phyloP scores from a whole-genome alignment of 805 yeast species.

The Priceomyces medius region DNA sequence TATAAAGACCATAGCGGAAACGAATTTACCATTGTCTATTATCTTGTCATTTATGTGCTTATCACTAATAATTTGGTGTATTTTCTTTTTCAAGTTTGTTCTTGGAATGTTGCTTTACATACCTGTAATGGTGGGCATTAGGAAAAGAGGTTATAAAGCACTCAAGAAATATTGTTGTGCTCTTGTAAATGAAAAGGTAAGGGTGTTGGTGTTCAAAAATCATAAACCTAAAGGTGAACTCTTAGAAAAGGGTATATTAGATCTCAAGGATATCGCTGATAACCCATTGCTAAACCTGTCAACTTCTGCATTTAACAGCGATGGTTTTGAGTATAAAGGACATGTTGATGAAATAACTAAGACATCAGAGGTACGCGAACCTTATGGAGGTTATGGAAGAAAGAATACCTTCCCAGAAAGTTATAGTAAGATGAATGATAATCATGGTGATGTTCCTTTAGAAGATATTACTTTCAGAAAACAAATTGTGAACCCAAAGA shows the following conservation, averaged over 20 bases:
- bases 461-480: neutral
- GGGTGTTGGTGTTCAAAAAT: conserved; percentile 46
- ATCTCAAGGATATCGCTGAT: conserved; percentile 20
- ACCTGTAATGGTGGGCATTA: conserved; percentile 49
- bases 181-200: conserved; percentile 57
- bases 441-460: neutral
- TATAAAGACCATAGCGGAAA: conserved; percentile 56
- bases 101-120: conserved; percentile 53
- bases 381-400: neutral
- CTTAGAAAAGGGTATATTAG: conserved; percentile 28
- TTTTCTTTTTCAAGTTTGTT: conserved; percentile 57
- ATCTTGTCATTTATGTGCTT: conserved; percentile 72
- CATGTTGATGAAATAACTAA: conserved; percentile 1
- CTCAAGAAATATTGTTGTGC: conserved; percentile 62
- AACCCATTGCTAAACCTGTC: conserved; percentile 26
- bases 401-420: neutral
- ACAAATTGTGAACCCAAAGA: neutral
- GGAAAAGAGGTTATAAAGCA: conserved; percentile 38
- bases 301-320: conserved; percentile 11
- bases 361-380: conserved; percentile 7
- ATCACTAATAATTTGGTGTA: conserved; percentile 70
- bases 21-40: conserved; percentile 65
- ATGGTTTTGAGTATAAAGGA: conserved; percentile 4
- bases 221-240: conserved; percentile 37
- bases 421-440: neutral